phyloP scores from a whole-genome alignment of 2,329 filamentous ascomycete species.

The Cucurbitaria berberidis region DNA sequence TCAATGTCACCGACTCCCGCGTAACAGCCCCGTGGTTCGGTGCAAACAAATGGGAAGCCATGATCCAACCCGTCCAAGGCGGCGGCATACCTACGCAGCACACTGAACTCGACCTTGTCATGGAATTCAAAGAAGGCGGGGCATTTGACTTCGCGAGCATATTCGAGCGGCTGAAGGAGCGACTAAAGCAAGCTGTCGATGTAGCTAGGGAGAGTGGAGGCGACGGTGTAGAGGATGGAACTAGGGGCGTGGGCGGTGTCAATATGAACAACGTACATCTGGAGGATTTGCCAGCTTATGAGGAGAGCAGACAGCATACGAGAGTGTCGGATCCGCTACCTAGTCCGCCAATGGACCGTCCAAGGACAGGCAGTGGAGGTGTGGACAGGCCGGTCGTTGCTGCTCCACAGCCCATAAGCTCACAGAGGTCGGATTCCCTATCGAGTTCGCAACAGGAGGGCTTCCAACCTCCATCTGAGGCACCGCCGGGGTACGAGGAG shows the following conservation, averaged over 20 bases:
- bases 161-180: constrained; percentile 84
- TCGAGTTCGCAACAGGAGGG: constrained; percentile 39
- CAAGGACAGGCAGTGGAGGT: constrained; percentile 15
- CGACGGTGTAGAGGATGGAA: constrained; percentile 52
- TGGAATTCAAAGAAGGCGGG: constrained; percentile 95
- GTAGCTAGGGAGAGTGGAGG: constrained; percentile 70
- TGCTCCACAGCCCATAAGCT: constrained; percentile 26
- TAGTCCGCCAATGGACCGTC: constrained; percentile 21
- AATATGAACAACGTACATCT: constrained; percentile 72
- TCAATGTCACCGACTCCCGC: constrained; percentile 85
- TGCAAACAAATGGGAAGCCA: constrained; percentile 85
- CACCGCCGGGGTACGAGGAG: constrained; percentile 90
- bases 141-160: constrained; percentile 86
- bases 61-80: constrained; percentile 79
- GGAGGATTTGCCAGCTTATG: constrained; percentile 88
- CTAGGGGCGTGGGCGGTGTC: constrained; percentile 55
- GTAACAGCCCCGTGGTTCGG: constrained; percentile 91
- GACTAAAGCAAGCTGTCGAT: constrained; percentile 80
- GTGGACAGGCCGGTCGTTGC: constrained; percentile 22
- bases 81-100: constrained; percentile 81
- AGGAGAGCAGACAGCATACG: constrained; percentile 60
- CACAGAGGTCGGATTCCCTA: constrained; percentile 38
- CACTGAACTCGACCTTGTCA: constrained; percentile 76
- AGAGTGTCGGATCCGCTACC: constrained; percentile 42
- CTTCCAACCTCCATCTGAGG: constrained; percentile 68